Conservation (phyloP, 495 filamentous ascomycete species). For the Penicillium longicatenatum region DNA sequence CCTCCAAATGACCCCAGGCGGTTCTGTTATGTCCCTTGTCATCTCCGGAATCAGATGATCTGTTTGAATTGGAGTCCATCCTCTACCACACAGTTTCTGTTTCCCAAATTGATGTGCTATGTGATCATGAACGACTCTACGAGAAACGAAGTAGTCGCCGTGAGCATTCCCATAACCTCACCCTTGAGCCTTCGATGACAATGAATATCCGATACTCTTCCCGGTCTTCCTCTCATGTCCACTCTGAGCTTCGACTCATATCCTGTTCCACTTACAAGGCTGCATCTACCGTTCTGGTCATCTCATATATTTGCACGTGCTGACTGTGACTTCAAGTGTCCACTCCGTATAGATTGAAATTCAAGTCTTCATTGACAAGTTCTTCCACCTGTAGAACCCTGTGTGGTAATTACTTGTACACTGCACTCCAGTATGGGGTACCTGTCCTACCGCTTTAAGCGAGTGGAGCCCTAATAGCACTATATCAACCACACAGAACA, state of each 20-base stretch:
- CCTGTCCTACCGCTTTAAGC: constrained; percentile 4
- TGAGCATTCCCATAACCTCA: constrained; percentile 8
- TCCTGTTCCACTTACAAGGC: constrained; percentile 12
- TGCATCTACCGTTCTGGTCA: constrained; percentile 2
- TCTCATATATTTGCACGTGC: neutral
- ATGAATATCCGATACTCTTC: constrained; percentile 10
- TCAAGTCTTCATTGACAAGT: constrained; percentile 28
- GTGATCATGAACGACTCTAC: constrained; percentile 20
- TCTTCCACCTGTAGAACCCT: neutral
- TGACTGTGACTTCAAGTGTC: neutral
- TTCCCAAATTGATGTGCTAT: constrained; percentile 11
- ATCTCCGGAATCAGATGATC: constrained; percentile 10
- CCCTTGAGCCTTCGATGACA: constrained; percentile 20
- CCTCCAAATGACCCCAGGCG: constrained; percentile 11
- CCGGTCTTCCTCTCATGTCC: neutral
- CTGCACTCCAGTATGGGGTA: constrained; percentile 3
- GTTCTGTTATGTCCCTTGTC: constrained; percentile 19
- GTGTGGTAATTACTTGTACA: neutral
- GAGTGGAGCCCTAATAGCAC: constrained; percentile 6
- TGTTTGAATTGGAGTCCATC: neutral
- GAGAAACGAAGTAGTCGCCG: constrained; percentile 20
- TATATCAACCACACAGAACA: neutral
- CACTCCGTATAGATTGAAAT: constrained; percentile 27
- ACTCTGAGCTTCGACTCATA: constrained; percentile 3
- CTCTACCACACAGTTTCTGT: constrained; percentile 2